Evolutionary conservation across 202 grass and related monocot species (phyloP).

Genomic region (Schoenoplectus triqueter): DNA sequence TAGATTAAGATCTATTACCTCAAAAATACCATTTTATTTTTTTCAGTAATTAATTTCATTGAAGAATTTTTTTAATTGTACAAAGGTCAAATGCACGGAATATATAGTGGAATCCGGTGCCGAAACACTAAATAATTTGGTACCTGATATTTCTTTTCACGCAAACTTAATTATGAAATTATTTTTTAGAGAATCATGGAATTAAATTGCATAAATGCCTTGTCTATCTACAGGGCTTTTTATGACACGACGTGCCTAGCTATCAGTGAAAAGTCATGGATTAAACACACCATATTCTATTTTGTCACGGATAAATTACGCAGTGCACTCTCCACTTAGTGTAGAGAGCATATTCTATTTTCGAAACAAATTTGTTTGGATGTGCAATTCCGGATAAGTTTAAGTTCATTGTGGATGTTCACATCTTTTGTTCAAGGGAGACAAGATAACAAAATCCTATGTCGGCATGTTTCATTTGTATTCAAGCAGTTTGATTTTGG

Average conservation of each 20-base stretch:
- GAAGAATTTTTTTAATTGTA: too few relatives aligned
- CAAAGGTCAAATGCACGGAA: neutral
- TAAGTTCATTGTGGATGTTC: neutral
- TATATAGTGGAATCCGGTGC: neutral
- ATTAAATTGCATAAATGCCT: neutral
- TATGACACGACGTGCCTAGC: neutral
- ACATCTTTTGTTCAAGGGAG: neutral
- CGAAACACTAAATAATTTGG: neutral
- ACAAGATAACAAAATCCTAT: constrained; percentile 23
- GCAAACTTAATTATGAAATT: neutral
- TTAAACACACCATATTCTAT: constrained; percentile 21
- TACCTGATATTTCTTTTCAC: too few relatives aligned
- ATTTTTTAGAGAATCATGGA: neutral
- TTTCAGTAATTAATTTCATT: too few relatives aligned
- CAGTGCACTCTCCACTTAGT: constrained; percentile 25
- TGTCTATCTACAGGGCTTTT: neutral
- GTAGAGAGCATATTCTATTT: neutral
- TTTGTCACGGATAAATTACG: constrained; percentile 9
- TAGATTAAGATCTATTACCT: too few relatives aligned
- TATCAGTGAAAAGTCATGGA: constrained; percentile 14
- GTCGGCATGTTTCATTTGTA: constrained; percentile 8
- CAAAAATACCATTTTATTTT: too few relatives aligned
- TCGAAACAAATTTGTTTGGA: neutral
- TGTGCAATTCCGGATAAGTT: neutral
- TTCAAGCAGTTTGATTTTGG: neutral